Evolutionary conservation across 495 filamentous ascomycete species (phyloP).

Genomic region (Eremomyces bilateralis): DNA sequence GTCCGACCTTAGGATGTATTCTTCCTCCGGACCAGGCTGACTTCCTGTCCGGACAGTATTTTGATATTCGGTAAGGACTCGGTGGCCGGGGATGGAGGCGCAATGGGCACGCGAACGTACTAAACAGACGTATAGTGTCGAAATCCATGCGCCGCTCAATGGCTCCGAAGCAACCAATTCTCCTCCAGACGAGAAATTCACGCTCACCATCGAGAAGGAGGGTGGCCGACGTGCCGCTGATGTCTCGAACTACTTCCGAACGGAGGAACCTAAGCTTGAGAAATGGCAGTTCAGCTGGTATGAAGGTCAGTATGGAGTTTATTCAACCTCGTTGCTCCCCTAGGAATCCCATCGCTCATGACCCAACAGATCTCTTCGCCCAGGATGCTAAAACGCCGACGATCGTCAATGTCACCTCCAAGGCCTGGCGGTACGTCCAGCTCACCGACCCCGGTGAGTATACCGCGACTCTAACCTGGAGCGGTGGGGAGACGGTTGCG

Average conservation of each 20-base stretch:
- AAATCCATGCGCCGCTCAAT: slow-evolving; percentile 56
- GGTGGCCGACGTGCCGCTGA: slow-evolving; percentile 22
- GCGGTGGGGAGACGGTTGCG: slow-evolving; percentile 35
- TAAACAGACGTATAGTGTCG: too few relatives aligned
- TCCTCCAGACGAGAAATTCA: slow-evolving; percentile 42
- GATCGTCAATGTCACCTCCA: slow-evolving; percentile 47
- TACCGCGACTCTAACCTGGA: slow-evolving; percentile 46
- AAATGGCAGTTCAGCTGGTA: slow-evolving; percentile 51
- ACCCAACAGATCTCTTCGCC: slow-evolving; percentile 38
- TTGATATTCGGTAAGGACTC: slow-evolving; percentile 63
- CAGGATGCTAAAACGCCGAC: slow-evolving; percentile 37
- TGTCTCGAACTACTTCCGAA: slow-evolving; percentile 33
- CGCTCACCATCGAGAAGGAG: slow-evolving; percentile 42
- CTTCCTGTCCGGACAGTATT: slow-evolving; percentile 52
- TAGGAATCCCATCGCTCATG: background rate
- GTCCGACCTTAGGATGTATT: slow-evolving; percentile 38
- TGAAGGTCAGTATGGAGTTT: slow-evolving; percentile 24
- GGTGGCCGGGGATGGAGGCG: too few relatives aligned
- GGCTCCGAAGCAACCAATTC: slow-evolving; percentile 43
- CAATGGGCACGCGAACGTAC: too few relatives aligned
- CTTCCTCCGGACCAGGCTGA: slow-evolving; percentile 55
- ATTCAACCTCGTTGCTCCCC: background rate
- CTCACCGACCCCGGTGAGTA: slow-evolving; percentile 46
- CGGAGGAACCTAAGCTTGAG: slow-evolving; percentile 39
- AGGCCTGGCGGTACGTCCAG: slow-evolving; percentile 42